phyloP scores from a whole-genome alignment of 805 yeast species.

The Candida xyloterini region DNA sequence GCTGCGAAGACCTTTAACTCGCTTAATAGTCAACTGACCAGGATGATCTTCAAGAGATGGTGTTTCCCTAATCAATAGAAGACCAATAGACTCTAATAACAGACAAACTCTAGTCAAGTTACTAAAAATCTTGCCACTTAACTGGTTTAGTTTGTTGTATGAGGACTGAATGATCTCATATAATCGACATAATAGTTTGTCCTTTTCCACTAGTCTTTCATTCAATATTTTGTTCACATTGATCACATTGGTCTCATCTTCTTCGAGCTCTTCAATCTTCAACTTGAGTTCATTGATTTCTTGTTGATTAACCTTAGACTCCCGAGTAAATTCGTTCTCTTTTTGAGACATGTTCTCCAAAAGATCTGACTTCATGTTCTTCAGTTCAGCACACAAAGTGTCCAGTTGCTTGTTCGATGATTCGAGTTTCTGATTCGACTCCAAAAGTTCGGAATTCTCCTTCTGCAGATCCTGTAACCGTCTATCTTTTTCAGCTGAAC shows the following conservation, averaged over 20 bases:
- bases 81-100: constrained; percentile 72
- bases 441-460: constrained; percentile 5
- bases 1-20: constrained; percentile 77
- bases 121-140: constrained; percentile 37
- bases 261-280: constrained; percentile 50
- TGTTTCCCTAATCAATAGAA: constrained; percentile 51
- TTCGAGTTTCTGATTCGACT: constrained; percentile 9
- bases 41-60: constrained; percentile 28
- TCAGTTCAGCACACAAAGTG: constrained; percentile 25
- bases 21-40: constrained; percentile 48
- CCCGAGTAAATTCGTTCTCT: constrained; percentile 56
- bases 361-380: constrained; percentile 55
- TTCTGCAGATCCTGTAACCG: constrained; percentile 13
- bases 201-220: constrained; percentile 24
- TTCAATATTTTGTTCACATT: constrained; percentile 40
- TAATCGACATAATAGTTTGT: constrained; percentile 21
- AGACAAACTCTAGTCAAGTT: constrained; percentile 50
- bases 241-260: constrained; percentile 40
- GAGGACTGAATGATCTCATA: constrained; percentile 23
- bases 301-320: constrained; percentile 45
- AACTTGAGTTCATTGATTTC: constrained; percentile 47
- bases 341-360: constrained; percentile 65
- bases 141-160: constrained; percentile 38
- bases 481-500: constrained; percentile 16
- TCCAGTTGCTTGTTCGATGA: constrained; percentile 15